phyloP scores from a whole-genome alignment of 352 stramenopile genomes.

The Elongisporangium senticosum region DNA sequence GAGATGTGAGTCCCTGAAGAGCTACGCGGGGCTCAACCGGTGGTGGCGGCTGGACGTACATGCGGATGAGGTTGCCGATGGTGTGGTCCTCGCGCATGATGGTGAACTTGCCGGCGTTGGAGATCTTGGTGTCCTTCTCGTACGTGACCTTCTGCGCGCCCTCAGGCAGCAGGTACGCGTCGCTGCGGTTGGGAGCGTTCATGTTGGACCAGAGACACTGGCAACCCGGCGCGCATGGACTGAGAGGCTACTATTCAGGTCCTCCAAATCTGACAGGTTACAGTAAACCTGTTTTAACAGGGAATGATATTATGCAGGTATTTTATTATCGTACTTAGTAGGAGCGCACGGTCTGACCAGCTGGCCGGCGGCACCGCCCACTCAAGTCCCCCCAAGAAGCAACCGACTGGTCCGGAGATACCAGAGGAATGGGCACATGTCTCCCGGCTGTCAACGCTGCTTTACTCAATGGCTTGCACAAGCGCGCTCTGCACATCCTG shows the following conservation, averaged over 20 bases:
- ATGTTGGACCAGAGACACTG: constrained; percentile 19
- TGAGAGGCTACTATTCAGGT: neutral
- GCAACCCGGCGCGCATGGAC: neutral
- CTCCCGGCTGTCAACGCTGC: neutral
- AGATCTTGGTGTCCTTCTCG: constrained; percentile 95
- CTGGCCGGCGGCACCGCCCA: neutral
- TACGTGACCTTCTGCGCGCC: constrained; percentile 92
- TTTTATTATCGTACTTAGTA: neutral
- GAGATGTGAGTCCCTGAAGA: neutral
- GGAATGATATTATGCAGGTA: neutral
- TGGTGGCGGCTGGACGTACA: constrained; percentile 53
- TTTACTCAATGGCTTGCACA: neutral
- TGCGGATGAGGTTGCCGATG: constrained; percentile 96
- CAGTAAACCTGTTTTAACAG: neutral
- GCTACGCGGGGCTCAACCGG: neutral
- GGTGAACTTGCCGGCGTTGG: constrained; percentile 96
- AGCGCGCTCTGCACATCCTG: neutral
- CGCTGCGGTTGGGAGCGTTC: constrained; percentile 79
- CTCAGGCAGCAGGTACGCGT: constrained; percentile 84
- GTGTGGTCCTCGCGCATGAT: constrained; percentile 99
- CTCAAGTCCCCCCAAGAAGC: neutral
- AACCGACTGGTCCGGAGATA: neutral
- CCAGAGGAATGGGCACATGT: neutral
- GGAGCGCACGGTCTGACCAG: neutral
- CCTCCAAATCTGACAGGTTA: neutral